A percentile compares a stretch with the other conserved stretches of the same genome.
Evolutionary conservation across 371 early-diverging fungal species (phyloP).

Genomic region (Mortierella sp.): DNA sequence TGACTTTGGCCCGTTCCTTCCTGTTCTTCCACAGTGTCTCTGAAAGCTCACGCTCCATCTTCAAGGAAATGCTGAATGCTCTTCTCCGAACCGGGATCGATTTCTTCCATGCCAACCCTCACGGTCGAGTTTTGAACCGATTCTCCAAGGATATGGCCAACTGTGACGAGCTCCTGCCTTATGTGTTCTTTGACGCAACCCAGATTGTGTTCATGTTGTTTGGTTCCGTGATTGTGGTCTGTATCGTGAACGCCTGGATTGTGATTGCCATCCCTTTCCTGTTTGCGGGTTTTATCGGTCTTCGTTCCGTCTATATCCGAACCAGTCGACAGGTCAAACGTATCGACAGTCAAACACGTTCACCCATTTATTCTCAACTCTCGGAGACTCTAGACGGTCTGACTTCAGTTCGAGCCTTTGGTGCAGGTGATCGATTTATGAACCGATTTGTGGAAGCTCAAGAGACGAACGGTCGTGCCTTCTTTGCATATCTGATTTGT

Average conservation of each 20-base stretch:
- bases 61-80: conserved; percentile 51
- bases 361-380: conserved; percentile 70
- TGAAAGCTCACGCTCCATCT: conserved; percentile 34
- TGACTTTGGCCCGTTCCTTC: conserved; percentile 44
- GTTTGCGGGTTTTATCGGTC: conserved; percentile 34
- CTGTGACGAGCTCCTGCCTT: conserved; percentile 64
- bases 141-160: conserved; percentile 72
- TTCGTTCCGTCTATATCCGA: conserved; percentile 57
- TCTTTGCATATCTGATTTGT: conserved; percentile 54
- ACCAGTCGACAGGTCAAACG: conserved; percentile 76
- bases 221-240: conserved; percentile 58
- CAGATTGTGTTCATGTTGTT: conserved; percentile 56
- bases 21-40: conserved; percentile 46
- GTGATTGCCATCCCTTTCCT: conserved; percentile 54
- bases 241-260: conserved; percentile 54
- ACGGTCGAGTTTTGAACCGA: conserved; percentile 73
- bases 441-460: conserved; percentile 37
- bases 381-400: conserved; percentile 67
- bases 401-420: conserved; percentile 57
- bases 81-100: conserved; percentile 42
- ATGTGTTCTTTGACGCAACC: conserved; percentile 61
- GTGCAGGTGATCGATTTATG: conserved; percentile 45
- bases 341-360: conserved; percentile 65
- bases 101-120: conserved; percentile 72
- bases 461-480: conserved; percentile 58